phyloP scores from a whole-genome alignment of 116 monocot genomes.

The Cymodocea nodosa region DNA sequence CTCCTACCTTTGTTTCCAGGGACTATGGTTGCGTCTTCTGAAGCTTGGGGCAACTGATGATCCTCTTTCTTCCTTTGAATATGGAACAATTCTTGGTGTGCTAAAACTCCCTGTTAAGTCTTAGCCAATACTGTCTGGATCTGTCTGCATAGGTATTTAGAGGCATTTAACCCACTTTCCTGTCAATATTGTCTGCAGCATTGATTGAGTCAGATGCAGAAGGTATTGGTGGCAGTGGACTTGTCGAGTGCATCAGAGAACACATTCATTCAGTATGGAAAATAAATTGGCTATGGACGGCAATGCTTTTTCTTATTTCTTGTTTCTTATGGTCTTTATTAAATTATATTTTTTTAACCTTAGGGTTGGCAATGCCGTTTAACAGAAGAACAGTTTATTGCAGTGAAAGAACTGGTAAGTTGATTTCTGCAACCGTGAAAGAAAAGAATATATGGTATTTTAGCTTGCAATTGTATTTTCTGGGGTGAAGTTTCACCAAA shows the following conservation, averaged over 20 bases:
- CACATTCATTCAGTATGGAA: constrained; percentile 84
- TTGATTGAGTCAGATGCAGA: constrained; percentile 97
- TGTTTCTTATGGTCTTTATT: neutral
- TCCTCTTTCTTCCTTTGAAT: constrained; percentile 99
- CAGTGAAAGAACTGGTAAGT: constrained; percentile 96
- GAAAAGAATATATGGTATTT: neutral
- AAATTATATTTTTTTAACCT: neutral
- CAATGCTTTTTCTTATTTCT: neutral
- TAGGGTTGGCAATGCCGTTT: constrained; percentile 98
- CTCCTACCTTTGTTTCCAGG: constrained; percentile 21
- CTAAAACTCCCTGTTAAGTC: constrained; percentile 1
- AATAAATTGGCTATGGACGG: neutral
- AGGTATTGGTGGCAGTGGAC: constrained; percentile 96
- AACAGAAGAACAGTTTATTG: constrained; percentile 98
- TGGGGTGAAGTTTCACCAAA: too few relatives aligned
- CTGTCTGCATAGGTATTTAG: neutral
- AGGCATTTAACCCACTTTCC: neutral
- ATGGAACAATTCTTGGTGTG: constrained; percentile 96
- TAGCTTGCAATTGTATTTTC: too few relatives aligned
- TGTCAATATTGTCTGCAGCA: constrained; percentile 33
- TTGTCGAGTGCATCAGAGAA: constrained; percentile 97
- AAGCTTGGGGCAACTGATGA: constrained; percentile 96
- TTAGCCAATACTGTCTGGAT: neutral
- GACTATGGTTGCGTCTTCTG: constrained; percentile 89
- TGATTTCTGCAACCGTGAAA: neutral